Percentiles rank a stretch among this genome's conserved stretches.
Evolutionary conservation across 345 rosid species (phyloP).

Genomic region (Salix exigua): DNA sequence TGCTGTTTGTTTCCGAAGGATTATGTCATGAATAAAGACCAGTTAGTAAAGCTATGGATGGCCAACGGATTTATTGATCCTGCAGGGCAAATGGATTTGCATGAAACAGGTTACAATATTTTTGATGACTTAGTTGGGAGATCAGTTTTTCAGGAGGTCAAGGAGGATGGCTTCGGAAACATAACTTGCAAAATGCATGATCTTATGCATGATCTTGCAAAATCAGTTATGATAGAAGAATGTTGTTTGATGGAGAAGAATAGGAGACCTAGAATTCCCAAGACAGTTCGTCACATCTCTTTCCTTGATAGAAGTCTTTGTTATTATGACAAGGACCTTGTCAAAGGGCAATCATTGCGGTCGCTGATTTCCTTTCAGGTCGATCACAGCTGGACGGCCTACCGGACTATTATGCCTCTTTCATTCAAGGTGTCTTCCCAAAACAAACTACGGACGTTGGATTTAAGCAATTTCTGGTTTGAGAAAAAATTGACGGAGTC

Average conservation of each 20-base stretch:
- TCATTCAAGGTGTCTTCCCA: too few relatives aligned
- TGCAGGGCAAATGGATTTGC: not conserved
- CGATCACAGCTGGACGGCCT: fast-evolving
- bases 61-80: conserved; percentile 19
- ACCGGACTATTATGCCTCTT: fast-evolving
- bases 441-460: too few relatives aligned
- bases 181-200: conserved; percentile 24
- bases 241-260: not conserved
- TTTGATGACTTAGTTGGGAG: conserved; percentile 18
- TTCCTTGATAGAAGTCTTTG: fast-evolving
- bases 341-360: not conserved
- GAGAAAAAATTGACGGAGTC: not conserved
- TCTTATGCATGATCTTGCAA: conserved; percentile 24
- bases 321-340: not conserved
- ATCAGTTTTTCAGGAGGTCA: conserved; percentile 9
- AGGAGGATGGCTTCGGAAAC: not conserved
- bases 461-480: fast-evolving
- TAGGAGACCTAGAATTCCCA: not conserved
- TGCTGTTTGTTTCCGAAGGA: conserved; percentile 1
- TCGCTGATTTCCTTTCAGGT: not conserved
- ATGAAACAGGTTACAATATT: conserved; percentile 8
- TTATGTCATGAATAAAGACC: not conserved
- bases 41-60: conserved; percentile 22
- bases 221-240: conserved; percentile 3
- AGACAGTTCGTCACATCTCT: not conserved